Percentiles rank a stretch among this genome's conserved stretches.
Conservation (phyloP, 2,329 filamentous ascomycete species). For the Fusarium neocosmosporiellum region DNA sequence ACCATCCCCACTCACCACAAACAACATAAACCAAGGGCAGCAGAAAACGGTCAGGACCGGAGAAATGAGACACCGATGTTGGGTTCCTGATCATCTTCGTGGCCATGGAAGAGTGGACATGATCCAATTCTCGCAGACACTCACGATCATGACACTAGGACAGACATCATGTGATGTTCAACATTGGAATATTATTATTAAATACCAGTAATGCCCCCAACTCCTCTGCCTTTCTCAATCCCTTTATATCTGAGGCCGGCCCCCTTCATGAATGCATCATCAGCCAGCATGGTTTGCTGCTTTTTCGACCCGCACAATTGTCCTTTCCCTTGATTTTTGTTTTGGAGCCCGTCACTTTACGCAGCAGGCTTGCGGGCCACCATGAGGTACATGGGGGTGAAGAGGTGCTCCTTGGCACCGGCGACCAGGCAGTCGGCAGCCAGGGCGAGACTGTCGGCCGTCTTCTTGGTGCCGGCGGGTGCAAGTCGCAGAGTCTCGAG, state of each 20-base stretch:
- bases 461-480: slow-evolving; percentile 89
- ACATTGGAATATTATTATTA: slow-evolving; percentile 45
- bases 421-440: slow-evolving; percentile 89
- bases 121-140: not conserved
- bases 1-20: slow-evolving; percentile 35
- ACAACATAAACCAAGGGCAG: slow-evolving; percentile 6
- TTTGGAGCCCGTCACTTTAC: slow-evolving; percentile 20
- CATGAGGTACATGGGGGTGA: slow-evolving; percentile 99
- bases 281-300: slow-evolving; percentile 24
- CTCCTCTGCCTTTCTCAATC: slow-evolving; percentile 31
- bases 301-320: slow-evolving; percentile 31
- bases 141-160: slow-evolving; percentile 5
- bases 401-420: slow-evolving; percentile 89
- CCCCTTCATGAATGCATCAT: slow-evolving; percentile 37
- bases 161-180: slow-evolving; percentile 21
- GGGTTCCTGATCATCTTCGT: not conserved
- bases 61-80: slow-evolving; percentile 31
- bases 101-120: not conserved
- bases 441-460: slow-evolving; percentile 86
- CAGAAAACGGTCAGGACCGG: slow-evolving; percentile 19
- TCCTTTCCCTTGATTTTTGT: slow-evolving; percentile 11
- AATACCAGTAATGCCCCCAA: slow-evolving; percentile 40
- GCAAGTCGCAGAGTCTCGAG: slow-evolving; percentile 82
- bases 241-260: slow-evolving; percentile 30
- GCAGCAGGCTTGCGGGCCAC: slow-evolving; percentile 82